Percentiles rank a stretch among this genome's conserved stretches.
These are phyloP conservation scores for Aspergillus piperis DNA, from an alignment of 2,329 filamentous ascomycete genomes.

Conservation along the genomic window DNA sequence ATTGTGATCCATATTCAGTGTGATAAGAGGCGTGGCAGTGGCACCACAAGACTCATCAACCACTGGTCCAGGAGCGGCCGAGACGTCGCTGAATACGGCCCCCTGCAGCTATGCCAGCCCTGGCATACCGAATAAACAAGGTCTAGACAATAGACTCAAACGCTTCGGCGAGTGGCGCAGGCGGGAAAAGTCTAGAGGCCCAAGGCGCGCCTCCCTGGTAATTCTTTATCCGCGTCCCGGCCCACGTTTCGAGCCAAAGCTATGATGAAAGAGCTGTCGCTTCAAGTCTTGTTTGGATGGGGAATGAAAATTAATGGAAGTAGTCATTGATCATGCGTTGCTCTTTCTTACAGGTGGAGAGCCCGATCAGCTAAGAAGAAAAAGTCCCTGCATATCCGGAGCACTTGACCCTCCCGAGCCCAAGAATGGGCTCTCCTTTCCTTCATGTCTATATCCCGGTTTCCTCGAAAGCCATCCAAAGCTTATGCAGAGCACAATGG, in stretches of 20 bases:
- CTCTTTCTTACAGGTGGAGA: too few relatives aligned
- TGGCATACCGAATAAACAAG: background rate
- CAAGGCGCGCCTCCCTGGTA: background rate
- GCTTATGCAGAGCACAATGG: background rate
- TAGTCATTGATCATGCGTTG: too few relatives aligned
- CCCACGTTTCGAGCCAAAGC: too few relatives aligned
- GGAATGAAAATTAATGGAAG: too few relatives aligned
- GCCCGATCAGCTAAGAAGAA: too few relatives aligned
- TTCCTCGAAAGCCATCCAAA: background rate
- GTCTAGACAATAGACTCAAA: background rate
- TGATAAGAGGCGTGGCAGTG: background rate
- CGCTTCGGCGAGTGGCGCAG: background rate
- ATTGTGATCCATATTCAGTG: background rate
- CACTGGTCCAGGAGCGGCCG: background rate
- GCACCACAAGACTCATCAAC: background rate
- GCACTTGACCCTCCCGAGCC: background rate
- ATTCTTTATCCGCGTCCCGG: background rate
- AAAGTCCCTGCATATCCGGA: background rate
- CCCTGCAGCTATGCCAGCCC: background rate
- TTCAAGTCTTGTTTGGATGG: too few relatives aligned
- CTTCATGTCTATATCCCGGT: background rate
- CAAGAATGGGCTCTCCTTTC: background rate
- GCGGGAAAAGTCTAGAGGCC: slow-evolving; percentile 1
- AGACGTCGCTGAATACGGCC: background rate
- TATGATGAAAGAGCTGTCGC: too few relatives aligned